phyloP scores from a whole-genome alignment of 2,329 filamentous ascomycete genomes.

The Aspergillus aculeatinus region DNA sequence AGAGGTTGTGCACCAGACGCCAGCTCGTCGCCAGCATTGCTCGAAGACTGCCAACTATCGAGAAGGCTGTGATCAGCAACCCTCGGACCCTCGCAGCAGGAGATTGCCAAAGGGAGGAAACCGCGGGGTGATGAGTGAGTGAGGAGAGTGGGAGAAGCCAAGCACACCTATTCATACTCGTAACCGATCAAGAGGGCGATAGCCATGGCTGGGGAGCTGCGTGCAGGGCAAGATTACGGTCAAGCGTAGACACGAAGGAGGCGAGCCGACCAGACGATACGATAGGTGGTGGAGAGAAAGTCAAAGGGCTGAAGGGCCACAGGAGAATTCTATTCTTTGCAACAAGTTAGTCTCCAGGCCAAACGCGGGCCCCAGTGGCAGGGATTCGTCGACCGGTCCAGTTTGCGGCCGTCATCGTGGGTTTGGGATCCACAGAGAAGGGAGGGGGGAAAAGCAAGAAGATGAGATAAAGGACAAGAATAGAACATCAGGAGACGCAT shows the following conservation, averaged over 20 bases:
- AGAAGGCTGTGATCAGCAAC: constrained; percentile 25
- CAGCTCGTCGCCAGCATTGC: constrained; percentile 34
- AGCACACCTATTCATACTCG: constrained; percentile 42
- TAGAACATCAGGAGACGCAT: constrained; percentile 17
- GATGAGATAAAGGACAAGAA: constrained; percentile 16
- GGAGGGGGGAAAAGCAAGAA: constrained; percentile 13
- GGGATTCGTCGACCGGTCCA: constrained; percentile 13
- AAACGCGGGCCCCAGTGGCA: constrained; percentile 14
- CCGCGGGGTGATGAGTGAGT: constrained; percentile 3
- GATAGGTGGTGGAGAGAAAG: constrained; percentile 17
- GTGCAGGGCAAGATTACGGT: constrained; percentile 18
- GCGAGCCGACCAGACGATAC: constrained; percentile 15
- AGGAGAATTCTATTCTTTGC: constrained; percentile 31
- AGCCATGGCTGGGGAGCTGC: constrained; percentile 28
- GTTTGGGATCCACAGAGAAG: constrained; percentile 18
- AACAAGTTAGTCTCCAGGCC: constrained; percentile 17
- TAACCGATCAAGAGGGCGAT: constrained; percentile 18
- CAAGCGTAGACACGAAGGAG: constrained; percentile 15
- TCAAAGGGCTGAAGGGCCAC: constrained; percentile 16
- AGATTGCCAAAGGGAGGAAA: constrained; percentile 6
- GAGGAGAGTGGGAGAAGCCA: constrained; percentile 13
- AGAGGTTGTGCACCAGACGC: constrained; percentile 28
- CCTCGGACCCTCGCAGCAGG: constrained; percentile 3
- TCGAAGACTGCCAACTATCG: constrained; percentile 34
- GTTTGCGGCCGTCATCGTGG: constrained; percentile 10